Evolutionary conservation across 2,329 filamentous ascomycete genomes (phyloP).

Genomic region (Talaromyces albobiverticillius): DNA sequence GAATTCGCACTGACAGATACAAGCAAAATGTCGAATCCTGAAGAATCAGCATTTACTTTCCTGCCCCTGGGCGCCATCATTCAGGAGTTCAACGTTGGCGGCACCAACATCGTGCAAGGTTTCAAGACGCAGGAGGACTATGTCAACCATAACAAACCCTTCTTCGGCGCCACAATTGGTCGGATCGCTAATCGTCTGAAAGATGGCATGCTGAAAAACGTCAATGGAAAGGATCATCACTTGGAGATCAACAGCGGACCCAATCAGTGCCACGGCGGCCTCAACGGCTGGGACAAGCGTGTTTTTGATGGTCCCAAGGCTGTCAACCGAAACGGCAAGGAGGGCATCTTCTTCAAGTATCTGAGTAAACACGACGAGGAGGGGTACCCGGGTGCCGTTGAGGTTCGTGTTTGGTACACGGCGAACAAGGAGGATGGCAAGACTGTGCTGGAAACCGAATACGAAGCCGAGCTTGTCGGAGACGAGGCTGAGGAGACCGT

Average conservation of each 20-base stretch:
- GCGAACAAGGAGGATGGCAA: slow-evolving; percentile 66
- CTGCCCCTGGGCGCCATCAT: slow-evolving; percentile 47
- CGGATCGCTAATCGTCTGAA: slow-evolving; percentile 77
- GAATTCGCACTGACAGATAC: no score
- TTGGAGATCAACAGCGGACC: slow-evolving; percentile 71
- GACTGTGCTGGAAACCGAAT: slow-evolving; percentile 78
- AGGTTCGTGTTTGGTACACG: slow-evolving; percentile 75
- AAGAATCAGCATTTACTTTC: slow-evolving; percentile 43
- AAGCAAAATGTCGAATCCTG: slow-evolving; percentile 19
- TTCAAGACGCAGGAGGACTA: slow-evolving; percentile 77
- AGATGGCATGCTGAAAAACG: slow-evolving; percentile 63
- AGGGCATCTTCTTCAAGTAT: slow-evolving; percentile 64
- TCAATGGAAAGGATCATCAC: slow-evolving; percentile 68
- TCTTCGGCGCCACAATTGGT: slow-evolving; percentile 93
- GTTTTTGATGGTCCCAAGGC: slow-evolving; percentile 70
- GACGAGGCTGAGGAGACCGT: slow-evolving; percentile 81
- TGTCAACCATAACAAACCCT: slow-evolving; percentile 69
- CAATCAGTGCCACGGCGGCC: slow-evolving; percentile 70
- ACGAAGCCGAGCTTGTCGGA: slow-evolving; percentile 76
- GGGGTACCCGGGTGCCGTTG: slow-evolving; percentile 82
- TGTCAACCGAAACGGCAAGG: slow-evolving; percentile 56
- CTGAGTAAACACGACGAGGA: slow-evolving; percentile 78
- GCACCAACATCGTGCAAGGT: slow-evolving; percentile 81
- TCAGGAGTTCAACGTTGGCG: slow-evolving; percentile 72
- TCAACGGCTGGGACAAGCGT: slow-evolving; percentile 75